phyloP scores from a whole-genome alignment of 108 stramenopile species.

The Nitzschia inconspicua region DNA sequence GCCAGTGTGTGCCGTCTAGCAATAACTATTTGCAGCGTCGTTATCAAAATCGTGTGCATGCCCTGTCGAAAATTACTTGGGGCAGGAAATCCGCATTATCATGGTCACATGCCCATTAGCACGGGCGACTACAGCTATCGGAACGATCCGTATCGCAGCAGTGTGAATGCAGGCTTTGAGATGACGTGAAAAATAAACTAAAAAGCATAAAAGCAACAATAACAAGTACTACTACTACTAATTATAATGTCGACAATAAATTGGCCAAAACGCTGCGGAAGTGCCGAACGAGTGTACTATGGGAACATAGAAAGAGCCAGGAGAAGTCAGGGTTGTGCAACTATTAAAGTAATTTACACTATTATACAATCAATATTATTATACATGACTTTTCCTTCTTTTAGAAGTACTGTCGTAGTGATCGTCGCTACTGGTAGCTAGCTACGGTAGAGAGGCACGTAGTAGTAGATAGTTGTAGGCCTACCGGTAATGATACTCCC shows the following conservation, averaged over 20 bases:
- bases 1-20: conserved; percentile 55
- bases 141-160: conserved; percentile 19
- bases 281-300: too few relatives aligned
- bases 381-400: too few relatives aligned
- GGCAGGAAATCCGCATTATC: conserved; percentile 26
- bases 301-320: too few relatives aligned
- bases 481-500: too few relatives aligned
- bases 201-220: neutral
- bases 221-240: neutral
- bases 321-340: too few relatives aligned
- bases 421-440: too few relatives aligned
- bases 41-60: conserved; percentile 66
- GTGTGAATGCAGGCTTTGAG: conserved; percentile 30
- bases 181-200: conserved; percentile 16
- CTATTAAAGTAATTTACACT: too few relatives aligned
- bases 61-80: conserved; percentile 56
- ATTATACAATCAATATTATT: too few relatives aligned
- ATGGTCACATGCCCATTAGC: conserved; percentile 43
- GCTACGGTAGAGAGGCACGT: too few relatives aligned
- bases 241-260: neutral
- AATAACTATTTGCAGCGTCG: conserved; percentile 45
- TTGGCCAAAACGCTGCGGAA: too few relatives aligned
- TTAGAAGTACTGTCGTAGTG: too few relatives aligned
- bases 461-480: too few relatives aligned
- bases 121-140: conserved; percentile 37